Conservation (phyloP, 306 rosid species). For the Bauhinia variegata region DNA sequence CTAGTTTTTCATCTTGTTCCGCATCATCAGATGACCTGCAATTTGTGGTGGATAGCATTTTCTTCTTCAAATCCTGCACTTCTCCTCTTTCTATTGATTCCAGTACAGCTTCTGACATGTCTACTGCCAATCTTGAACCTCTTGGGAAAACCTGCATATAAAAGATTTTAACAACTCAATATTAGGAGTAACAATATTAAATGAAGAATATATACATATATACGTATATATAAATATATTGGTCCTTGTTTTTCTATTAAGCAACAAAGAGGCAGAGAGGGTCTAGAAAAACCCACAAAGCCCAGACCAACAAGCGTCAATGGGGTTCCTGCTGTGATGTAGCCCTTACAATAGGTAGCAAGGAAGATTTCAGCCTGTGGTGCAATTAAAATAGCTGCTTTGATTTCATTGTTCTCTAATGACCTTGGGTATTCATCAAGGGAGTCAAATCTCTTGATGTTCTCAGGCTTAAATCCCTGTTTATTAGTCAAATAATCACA, state of each 20-base stretch:
- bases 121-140: constrained; percentile 34
- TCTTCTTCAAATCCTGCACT: constrained; percentile 25
- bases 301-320: constrained; percentile 42
- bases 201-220: too few species aligned
- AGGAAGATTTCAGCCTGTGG: constrained; percentile 56
- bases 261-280: too few species aligned
- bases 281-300: constrained; percentile 31
- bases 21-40: constrained; percentile 25
- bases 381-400: constrained; percentile 44
- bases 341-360: constrained; percentile 42
- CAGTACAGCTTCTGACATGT: constrained; percentile 39
- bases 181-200: too few species aligned
- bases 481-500: constrained; percentile 23
- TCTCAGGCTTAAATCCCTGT: constrained; percentile 20
- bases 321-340: constrained; percentile 24
- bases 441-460: constrained; percentile 25
- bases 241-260: too few species aligned
- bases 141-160: constrained; percentile 38
- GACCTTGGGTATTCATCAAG: constrained; percentile 43
- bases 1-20: constrained; percentile 30
- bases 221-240: too few species aligned
- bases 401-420: constrained; percentile 36
- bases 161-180: too few species aligned
- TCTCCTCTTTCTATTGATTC: constrained; percentile 30
- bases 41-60: constrained; percentile 39